These are phyloP conservation scores for Talaromyces albobiverticillius DNA, from an alignment of 2,329 filamentous ascomycete genomes.

Conservation along the genomic window DNA sequence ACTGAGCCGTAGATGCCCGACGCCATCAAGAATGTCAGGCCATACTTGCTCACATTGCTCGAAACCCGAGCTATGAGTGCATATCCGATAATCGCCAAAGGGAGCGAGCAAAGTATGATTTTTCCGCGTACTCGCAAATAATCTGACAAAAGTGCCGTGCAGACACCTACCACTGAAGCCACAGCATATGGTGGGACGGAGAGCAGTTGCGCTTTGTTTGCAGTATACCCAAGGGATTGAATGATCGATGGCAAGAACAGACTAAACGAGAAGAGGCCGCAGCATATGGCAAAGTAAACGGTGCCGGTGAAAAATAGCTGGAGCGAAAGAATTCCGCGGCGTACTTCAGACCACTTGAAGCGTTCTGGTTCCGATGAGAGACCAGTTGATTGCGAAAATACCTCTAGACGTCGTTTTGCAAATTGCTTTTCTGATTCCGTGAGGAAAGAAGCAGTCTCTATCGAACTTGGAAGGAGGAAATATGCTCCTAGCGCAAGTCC, in stretches of 20 bases:
- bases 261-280: slow-evolving; percentile 61
- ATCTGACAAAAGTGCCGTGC: slow-evolving; percentile 57
- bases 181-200: slow-evolving; percentile 63
- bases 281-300: slow-evolving; percentile 59
- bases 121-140: slow-evolving; percentile 56
- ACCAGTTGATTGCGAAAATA: too few relatives aligned
- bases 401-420: too few relatives aligned
- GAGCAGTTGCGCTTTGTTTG: slow-evolving; percentile 59
- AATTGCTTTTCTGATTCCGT: too few relatives aligned
- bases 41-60: slow-evolving; percentile 55
- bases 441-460: too few relatives aligned
- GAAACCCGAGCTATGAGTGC: slow-evolving; percentile 58
- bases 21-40: slow-evolving; percentile 67
- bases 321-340: slow-evolving; percentile 56
- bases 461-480: too few relatives aligned
- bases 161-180: slow-evolving; percentile 29
- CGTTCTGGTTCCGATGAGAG: slow-evolving; percentile 36
- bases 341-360: slow-evolving; percentile 62
- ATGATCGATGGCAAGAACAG: slow-evolving; percentile 67
- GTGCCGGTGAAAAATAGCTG: slow-evolving; percentile 63
- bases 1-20: slow-evolving; percentile 62
- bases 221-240: slow-evolving; percentile 53
- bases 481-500: too few relatives aligned
- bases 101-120: slow-evolving; percentile 62
- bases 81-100: slow-evolving; percentile 64